Base-by-base conservation (phyloP, 768 basidiomycete genomes). In the Tremella fuciformis region DNA sequence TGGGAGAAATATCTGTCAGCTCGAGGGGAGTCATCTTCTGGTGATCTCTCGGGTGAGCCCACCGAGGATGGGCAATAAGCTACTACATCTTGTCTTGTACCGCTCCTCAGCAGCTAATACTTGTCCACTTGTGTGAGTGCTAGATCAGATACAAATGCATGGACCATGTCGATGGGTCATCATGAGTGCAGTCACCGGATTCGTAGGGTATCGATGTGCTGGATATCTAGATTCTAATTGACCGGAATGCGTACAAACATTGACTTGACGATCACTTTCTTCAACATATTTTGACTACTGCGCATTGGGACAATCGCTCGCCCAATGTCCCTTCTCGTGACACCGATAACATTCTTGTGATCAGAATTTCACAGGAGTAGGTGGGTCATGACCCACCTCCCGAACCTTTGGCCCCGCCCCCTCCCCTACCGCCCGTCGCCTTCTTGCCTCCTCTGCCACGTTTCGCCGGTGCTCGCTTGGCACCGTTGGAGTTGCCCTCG, bases 1-100 rank as follows among this genome's bases (percentile, higher is more conserved):
- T 92, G 88, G 88, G 42, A 46, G 42, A 46, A 46, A 15, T n/a
- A 46, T 34, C 29, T 34, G 29, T 34, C 29, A 34, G 29, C 29
- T 34, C 29, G 29, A 4, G 29, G 29, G 29, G 6, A 46, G 42
- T 4, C n/a, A 46, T 46, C 22, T 46, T n/a, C 42, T 18, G 4
- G 42, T 6, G 42, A 46, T 8, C n/a, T 46, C n/a, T 46, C n/a
- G 4, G 42, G 42, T 4, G 42, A 46, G 22, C 22, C 42, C 42
- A 46, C 42, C 4, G 42, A 46, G 22, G 42, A 46, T 46, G 42
- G 42, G 22, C 42, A 46, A 46, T 46, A 46, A 18, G 22, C n/a
- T 46, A 4, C 4, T 34, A 34, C 29, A 46, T 46, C 42, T 34
- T 34, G 29, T 34, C 29, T 34, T 34, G 29, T 34, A 34, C 29